phyloP scores from a whole-genome alignment of 805 yeast species.

The Lachancea fermentati region DNA sequence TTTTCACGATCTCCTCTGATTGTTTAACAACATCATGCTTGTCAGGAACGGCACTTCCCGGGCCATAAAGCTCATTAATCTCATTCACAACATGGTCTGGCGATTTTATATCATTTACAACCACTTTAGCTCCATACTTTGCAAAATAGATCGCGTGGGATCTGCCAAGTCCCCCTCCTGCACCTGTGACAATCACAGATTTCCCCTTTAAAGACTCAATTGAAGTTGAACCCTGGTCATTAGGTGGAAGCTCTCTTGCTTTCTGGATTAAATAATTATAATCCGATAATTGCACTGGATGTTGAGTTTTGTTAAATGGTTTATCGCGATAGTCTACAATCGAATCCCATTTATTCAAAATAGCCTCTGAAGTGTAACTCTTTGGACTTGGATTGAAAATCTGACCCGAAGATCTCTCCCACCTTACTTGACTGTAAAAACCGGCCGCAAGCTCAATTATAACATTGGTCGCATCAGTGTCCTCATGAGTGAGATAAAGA shows the following conservation, averaged over 20 bases:
- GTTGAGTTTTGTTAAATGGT: conserved; percentile 48
- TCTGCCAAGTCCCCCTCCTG: conserved; percentile 91
- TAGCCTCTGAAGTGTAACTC: conserved; percentile 78
- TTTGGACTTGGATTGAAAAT: conserved; percentile 67
- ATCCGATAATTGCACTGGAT: conserved; percentile 71
- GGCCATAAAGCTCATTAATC: conserved; percentile 56
- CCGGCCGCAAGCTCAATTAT: conserved; percentile 95
- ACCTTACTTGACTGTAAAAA: conserved; percentile 81
- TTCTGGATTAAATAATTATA: conserved; percentile 54
- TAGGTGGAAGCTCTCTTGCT: conserved; percentile 45
- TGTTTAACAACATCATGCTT: conserved; percentile 74
- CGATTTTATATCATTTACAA: conserved; percentile 82
- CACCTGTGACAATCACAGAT: conserved; percentile 91
- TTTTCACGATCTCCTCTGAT: conserved; percentile 67
- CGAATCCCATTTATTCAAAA: conserved; percentile 59
- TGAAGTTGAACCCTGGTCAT: conserved; percentile 51
- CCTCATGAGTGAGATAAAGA: conserved; percentile 67
- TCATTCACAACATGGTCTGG: conserved; percentile 71
- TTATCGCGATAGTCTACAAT: conserved; percentile 58
- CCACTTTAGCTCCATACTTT: conserved; percentile 89
- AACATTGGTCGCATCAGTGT: conserved; percentile 58
- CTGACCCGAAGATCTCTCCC: conserved; percentile 91
- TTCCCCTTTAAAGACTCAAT: conserved; percentile 62
- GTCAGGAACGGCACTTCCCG: conserved; percentile 76
- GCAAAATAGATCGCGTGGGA: conserved; percentile 84